Evolutionary conservation across 345 rosid genomes (phyloP), one percentile per base, ranked within the genome.

Genomic region (Mangifera indica): DNA sequence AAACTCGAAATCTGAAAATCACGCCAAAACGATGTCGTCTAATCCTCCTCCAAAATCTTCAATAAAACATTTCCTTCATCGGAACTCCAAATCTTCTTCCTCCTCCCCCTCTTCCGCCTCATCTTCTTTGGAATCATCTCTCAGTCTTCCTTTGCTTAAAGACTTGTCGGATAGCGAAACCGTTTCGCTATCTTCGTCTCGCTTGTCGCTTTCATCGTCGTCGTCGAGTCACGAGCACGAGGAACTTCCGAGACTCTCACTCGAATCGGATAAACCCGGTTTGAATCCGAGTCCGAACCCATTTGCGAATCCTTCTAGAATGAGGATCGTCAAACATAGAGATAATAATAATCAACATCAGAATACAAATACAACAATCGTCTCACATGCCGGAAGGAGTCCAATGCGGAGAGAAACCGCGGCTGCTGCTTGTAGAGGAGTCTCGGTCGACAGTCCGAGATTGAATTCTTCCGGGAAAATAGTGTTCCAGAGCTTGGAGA

Each of bases 401-500:
- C 96, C 93, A 60, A 79, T 87, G 44, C 77, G 87, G 48, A 84
- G 82, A 24, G 83, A 82, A 66, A 70, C 87, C 1, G 44, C 69
- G 1, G 81, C 79, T 40, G 77, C 72, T 25, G 63, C 84, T 22
- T 82, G 85, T 69, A 84, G 91, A 62, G 96, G 85, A 10, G 93
- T 88, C 15, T 87, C 98, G 0, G 91, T 87, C 22, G 97, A 95
- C 77, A 91, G 97, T 63, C 99, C 99, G 4, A 88, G 99, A 71
- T 79, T 95, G 77, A 95, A 95, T 59, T 89, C 99, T 0, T 95
- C 97, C 7, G 99, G 99, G 55, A 95, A 93, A 70, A 86, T 95
- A 37, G 93, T 95, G 72, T 95, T 92, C 71, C 94, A 95, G 73
- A 86, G 92, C 79, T 74, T 95, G 72, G 98, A 87, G 81, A 85